These are phyloP conservation scores for baker's yeast (Saccharomyces cerevisiae) DNA, from an alignment of 805 yeast genomes.

Conservation along the genomic window DNA sequence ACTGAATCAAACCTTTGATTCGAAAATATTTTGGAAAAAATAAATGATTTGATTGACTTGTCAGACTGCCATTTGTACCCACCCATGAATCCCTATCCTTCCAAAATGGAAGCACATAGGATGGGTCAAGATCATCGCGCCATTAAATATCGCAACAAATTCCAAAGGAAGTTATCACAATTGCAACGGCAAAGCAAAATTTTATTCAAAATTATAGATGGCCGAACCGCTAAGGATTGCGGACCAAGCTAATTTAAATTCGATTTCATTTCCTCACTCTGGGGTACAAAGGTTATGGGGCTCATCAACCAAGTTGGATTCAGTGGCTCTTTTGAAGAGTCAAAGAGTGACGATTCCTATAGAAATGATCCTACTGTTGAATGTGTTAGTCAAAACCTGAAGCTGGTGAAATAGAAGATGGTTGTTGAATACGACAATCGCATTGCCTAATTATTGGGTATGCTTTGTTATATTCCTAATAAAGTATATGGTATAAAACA, in stretches of 20 bases:
- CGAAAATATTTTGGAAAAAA: slow-evolving; percentile 18
- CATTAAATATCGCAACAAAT: slow-evolving; percentile 37
- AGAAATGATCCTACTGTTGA: slow-evolving; percentile 92
- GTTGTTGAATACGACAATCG: neutral
- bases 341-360: slow-evolving; percentile 99
- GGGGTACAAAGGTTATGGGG: slow-evolving; percentile 82
- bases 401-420: neutral
- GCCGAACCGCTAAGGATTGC: slow-evolving; percentile 85
- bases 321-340: slow-evolving; percentile 98
- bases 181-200: slow-evolving; percentile 30
- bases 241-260: slow-evolving; percentile 53
- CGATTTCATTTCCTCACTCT: slow-evolving; percentile 58
- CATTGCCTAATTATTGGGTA: neutral
- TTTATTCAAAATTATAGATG: slow-evolving; percentile 49
- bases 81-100: slow-evolving; percentile 65
- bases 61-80: slow-evolving; percentile 99
- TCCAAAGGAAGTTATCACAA: slow-evolving; percentile 21
- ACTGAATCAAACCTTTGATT: slow-evolving; percentile 29
- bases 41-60: slow-evolving; percentile 53
- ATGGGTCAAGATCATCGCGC: slow-evolving; percentile 99
- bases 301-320: slow-evolving; percentile 99
- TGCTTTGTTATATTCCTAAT: neutral
- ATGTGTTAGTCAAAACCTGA: slow-evolving; percentile 35
- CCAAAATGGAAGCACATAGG: slow-evolving; percentile 61
- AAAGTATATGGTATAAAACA: slow-evolving; percentile 29